These are phyloP conservation scores for Byssothecium circinans DNA, from an alignment of 2,329 filamentous ascomycete species.

Conservation along the genomic window DNA sequence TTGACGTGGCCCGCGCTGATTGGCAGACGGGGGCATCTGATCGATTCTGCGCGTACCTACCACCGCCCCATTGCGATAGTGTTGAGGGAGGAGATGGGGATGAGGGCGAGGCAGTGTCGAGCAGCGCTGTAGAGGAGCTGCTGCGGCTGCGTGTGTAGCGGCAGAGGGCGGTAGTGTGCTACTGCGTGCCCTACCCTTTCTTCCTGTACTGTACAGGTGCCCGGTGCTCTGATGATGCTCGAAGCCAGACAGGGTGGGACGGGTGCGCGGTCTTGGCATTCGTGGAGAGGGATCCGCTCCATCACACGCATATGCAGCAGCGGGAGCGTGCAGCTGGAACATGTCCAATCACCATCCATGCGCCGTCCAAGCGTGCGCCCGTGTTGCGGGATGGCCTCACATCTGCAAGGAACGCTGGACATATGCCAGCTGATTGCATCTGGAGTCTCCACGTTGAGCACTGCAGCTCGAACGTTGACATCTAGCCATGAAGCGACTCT, in stretches of 20 bases:
- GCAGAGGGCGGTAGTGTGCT: conserved; percentile 18
- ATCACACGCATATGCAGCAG: conserved; percentile 44
- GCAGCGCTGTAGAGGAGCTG: conserved; percentile 1
- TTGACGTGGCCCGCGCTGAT: conserved; percentile 43
- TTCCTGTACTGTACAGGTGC: too few species aligned
- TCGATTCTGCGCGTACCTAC: conserved; percentile 23
- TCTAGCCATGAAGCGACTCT: too few species aligned
- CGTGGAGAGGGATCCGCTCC: conserved; percentile 30
- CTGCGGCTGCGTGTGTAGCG: conserved; percentile 5
- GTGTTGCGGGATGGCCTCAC: conserved; percentile 39
- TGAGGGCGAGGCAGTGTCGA: conserved; percentile 4
- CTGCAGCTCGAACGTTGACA: too few species aligned
- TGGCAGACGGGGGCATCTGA: conserved; percentile 34
- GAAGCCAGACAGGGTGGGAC: conserved; percentile 12
- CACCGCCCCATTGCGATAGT: conserved; percentile 1
- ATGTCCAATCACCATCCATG: conserved; percentile 27
- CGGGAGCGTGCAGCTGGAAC: conserved; percentile 39
- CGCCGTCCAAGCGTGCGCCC: conserved; percentile 20
- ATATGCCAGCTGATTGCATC: conserved; percentile 24
- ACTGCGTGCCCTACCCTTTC: conserved; percentile 21
- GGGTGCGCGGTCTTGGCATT: conserved; percentile 19
- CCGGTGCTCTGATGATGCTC: conserved; percentile 24
- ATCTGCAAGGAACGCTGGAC: conserved; percentile 42
- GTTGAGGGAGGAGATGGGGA: not conserved
- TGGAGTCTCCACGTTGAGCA: conserved; percentile 13